phyloP scores from a whole-genome alignment of 257 asterid genomes.

The Solanum piurae region DNA sequence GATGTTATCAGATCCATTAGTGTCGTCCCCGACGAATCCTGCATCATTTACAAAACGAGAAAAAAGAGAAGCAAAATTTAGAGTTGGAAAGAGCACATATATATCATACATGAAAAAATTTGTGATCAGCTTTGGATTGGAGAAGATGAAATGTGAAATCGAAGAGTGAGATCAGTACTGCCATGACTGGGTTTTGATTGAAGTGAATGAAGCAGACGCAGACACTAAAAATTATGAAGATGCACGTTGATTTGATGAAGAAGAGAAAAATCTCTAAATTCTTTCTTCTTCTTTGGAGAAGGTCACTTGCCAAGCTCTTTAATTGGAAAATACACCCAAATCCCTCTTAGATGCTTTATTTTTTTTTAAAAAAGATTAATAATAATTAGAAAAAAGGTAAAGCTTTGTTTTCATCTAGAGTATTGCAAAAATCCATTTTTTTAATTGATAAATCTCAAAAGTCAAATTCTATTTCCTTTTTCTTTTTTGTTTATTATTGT shows the following conservation, averaged over 20 bases:
- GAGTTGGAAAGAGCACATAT: not conserved
- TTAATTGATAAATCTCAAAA: not conserved
- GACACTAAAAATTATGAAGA: not conserved
- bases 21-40: conserved; percentile 91
- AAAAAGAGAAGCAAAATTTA: not conserved
- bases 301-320: not conserved
- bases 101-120: not conserved
- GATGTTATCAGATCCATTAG: conserved; percentile 99
- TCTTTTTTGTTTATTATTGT: too few relatives aligned
- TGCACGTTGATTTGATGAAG: not conserved
- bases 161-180: not conserved
- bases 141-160: not conserved
- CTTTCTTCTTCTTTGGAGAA: not conserved
- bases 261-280: not conserved
- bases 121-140: not conserved
- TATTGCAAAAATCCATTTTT: not conserved
- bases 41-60: not conserved
- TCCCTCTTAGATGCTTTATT: not conserved
- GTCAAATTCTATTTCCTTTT: not conserved
- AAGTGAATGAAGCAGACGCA: not conserved
- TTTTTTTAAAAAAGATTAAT: too few relatives aligned
- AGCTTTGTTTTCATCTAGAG: not conserved
- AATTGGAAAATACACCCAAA: not conserved
- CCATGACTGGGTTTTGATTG: not conserved
- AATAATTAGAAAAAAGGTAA: not conserved